phyloP scores from a whole-genome alignment of 2,329 filamentous ascomycete species.

The Botrytis byssoidea region DNA sequence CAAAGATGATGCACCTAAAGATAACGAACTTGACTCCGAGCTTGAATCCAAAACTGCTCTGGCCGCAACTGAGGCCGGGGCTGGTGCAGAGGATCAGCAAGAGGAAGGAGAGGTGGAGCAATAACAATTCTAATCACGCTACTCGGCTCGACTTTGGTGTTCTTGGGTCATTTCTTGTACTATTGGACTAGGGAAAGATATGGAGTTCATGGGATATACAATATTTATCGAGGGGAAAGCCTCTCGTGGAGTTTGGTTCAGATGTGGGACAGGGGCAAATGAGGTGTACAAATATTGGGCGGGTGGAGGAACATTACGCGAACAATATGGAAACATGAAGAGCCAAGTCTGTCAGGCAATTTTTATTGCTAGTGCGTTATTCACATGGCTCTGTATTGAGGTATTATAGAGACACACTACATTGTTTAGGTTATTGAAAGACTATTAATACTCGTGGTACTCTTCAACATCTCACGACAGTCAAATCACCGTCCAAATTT shows the following conservation, averaged over 20 bases:
- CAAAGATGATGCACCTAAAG: neutral
- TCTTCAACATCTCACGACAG: neutral
- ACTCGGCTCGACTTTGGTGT: neutral
- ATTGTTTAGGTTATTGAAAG: neutral
- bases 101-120: slow-evolving; percentile 14
- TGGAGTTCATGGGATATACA: slow-evolving; percentile 2
- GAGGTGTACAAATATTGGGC: slow-evolving; percentile 6
- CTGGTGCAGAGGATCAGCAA: neutral
- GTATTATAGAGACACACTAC: neutral
- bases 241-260: slow-evolving; percentile 7
- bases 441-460: neutral
- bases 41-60: neutral
- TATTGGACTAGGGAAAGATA: slow-evolving; percentile 5
- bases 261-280: neutral
- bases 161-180: slow-evolving; percentile 9
- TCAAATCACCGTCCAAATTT: neutral
- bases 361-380: neutral
- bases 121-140: neutral
- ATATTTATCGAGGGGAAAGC: neutral
- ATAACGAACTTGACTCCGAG: neutral
- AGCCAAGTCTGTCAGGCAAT: neutral
- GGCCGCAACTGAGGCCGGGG: neutral
- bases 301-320: neutral
- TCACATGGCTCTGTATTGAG: neutral
- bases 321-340: neutral